Evolutionary conservation across 805 yeast genomes (phyloP), one percentile per base, ranked within the genome.

Genomic region (Candida vaughaniae): DNA sequence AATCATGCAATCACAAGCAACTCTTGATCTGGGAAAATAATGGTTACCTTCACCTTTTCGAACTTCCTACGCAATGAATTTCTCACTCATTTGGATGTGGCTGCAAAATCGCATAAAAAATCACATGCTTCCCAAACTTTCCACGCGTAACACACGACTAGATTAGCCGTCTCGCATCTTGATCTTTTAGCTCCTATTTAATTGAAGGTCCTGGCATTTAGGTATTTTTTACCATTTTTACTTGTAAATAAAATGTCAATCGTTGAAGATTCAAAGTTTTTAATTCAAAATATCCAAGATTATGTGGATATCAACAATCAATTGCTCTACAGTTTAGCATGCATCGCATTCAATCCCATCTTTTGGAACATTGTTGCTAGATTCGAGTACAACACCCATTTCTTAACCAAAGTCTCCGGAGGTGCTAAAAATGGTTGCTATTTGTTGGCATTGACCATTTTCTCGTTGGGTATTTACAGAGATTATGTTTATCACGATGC

Each of bases 291-390:
- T 36, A 42, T 52, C 12, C 22, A 19, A 14, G 36, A 39, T 12
- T 63, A 56, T 42, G 45, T 62, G 15, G 48, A 44, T 18, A 38
- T 52, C 28, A 48, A 54, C 26, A 31, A 46, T 19, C 44, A 50
- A 36, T 44, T 62, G 36, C 35, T 44, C 23, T 59, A 41, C 41
- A 77, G 91, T 4, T 56, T 86, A 19, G 73, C 70, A 6, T 76
- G 85, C 20, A 85, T 93, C 49, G 80, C 82, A 11, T 90, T 93
- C 76, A 93, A 93, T 59, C 99, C 99, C 12, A 76, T 85, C 22
- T 91, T 90, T 58, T 93, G 99, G 99, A 93, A 93, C 60, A 73
- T 84, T 40, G 95, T 78, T 16, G 99, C 99, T 5, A 75, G 98
- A 50, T 52, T 77, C 18, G 98, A 93, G 58, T 87, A 87, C 71